Conservation (phyloP, 176 grass and related monocot genomes). For the Eleusine indica region DNA sequence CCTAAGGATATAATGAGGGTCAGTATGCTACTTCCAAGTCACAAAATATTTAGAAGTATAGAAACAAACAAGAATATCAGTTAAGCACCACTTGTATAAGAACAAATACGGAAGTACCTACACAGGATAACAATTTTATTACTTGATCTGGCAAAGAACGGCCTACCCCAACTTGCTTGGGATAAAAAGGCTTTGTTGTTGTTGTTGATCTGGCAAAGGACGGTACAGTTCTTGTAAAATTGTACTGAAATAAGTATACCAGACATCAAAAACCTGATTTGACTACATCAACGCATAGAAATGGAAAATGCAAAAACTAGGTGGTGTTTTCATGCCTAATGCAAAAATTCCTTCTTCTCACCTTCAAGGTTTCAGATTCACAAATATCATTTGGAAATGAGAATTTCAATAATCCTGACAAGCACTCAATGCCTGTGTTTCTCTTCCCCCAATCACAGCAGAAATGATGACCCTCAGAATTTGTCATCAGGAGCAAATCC, state of each 20-base stretch:
- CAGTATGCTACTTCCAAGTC: background rate
- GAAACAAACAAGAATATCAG: slow-evolving; percentile 10
- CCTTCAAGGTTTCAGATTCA: slow-evolving; percentile 36
- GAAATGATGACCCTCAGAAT: slow-evolving; percentile 51
- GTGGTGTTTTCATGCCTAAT: slow-evolving; percentile 4
- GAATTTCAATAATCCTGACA: background rate
- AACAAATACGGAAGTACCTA: background rate
- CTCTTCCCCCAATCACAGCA: slow-evolving; percentile 14
- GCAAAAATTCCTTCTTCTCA: slow-evolving; percentile 22
- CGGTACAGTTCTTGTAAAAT: background rate
- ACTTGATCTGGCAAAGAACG: background rate
- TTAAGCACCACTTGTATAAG: background rate
- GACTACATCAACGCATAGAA: background rate
- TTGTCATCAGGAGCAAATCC: slow-evolving; percentile 91
- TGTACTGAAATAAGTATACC: slow-evolving; percentile 13
- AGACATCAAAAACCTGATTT: background rate
- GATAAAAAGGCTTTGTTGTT: too few relatives aligned
- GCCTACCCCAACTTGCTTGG: too few relatives aligned
- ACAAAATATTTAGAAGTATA: background rate
- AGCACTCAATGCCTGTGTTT: slow-evolving; percentile 12
- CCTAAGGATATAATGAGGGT: slow-evolving; percentile 14
- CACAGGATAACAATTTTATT: slow-evolving; percentile 1
- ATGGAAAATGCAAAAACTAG: background rate
- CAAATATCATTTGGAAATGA: background rate
- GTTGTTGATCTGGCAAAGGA: background rate